Conservation (phyloP, 2,329 filamentous ascomycete species). For the Aspergillus oerlinghausenensis region DNA sequence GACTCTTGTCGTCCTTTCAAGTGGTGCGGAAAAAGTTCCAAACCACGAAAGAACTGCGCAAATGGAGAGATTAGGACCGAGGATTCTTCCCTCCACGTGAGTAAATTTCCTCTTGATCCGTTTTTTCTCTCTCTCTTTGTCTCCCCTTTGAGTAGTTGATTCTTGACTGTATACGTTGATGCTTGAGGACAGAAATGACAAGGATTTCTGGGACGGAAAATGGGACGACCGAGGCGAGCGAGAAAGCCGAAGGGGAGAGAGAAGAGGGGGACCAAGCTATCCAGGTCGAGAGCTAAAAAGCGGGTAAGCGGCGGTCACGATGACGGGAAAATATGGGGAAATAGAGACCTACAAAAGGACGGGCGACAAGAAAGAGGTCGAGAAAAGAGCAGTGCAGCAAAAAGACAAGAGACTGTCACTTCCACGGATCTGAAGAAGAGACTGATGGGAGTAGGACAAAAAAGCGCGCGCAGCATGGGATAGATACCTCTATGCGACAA, state of each 20-base stretch:
- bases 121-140: background rate
- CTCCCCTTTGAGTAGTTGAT: background rate
- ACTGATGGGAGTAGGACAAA: background rate
- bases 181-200: background rate
- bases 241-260: background rate
- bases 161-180: background rate
- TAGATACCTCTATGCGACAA: background rate
- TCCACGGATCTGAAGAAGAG: background rate
- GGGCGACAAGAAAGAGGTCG: background rate
- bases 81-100: background rate
- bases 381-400: background rate
- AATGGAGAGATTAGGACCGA: background rate
- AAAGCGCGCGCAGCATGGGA: background rate
- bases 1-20: background rate
- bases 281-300: background rate
- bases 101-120: background rate
- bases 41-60: background rate
- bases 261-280: background rate
- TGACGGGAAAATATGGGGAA: slow-evolving; percentile 2
- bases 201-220: background rate
- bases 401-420: background rate
- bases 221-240: background rate
- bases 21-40: background rate
- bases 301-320: background rate
- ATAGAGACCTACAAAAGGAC: background rate